phyloP scores from a whole-genome alignment of 108 stramenopile genomes.

The Cyclotella sp. region DNA sequence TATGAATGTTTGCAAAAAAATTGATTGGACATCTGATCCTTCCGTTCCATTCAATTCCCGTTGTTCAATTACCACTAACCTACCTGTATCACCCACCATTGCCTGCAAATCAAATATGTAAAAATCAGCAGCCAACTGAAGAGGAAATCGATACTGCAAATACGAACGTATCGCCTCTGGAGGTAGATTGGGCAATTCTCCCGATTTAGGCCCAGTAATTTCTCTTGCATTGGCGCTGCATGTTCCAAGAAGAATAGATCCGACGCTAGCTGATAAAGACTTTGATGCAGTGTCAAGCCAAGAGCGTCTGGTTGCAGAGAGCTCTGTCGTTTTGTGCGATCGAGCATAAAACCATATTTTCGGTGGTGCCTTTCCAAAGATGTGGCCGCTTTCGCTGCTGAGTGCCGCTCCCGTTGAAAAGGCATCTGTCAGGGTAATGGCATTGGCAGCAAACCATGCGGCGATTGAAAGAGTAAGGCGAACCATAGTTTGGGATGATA shows the following conservation, averaged over 20 bases:
- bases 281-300: not conserved
- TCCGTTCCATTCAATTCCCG: not conserved
- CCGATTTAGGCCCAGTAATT: slow-evolving; percentile 33
- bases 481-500: no score
- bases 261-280: not conserved
- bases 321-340: not conserved
- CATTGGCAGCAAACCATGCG: no score
- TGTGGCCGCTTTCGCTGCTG: no score
- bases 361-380: no score
- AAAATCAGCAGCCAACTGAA: slow-evolving; percentile 80
- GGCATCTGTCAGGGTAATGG: no score
- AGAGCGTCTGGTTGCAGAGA: slow-evolving; percentile 6
- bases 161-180: slow-evolving; percentile 75
- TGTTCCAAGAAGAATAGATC: not conserved
- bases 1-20: not conserved
- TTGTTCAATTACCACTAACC: not conserved
- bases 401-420: no score
- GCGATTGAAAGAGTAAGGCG: no score
- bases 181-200: slow-evolving; percentile 68
- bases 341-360: no score
- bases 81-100: slow-evolving; percentile 60
- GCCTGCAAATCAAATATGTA: slow-evolving; percentile 80
- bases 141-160: slow-evolving; percentile 75
- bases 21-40: not conserved
- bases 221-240: slow-evolving; percentile 6